These are phyloP conservation scores for Ceratocystis papillata DNA, from an alignment of 2,329 filamentous ascomycete genomes.

Conservation along the genomic window DNA sequence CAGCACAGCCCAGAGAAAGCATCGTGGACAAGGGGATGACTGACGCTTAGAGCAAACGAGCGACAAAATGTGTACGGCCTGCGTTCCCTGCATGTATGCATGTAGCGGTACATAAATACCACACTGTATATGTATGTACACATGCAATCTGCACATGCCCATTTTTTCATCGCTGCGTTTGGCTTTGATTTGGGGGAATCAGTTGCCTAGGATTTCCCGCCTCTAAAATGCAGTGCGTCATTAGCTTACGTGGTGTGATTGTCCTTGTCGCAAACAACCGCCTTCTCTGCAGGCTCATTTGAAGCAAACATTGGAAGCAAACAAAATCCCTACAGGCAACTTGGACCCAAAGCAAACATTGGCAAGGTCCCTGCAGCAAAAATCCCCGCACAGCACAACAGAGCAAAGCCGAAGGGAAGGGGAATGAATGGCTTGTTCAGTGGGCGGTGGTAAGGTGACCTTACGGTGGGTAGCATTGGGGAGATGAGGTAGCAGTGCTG, in stretches of 20 bases:
- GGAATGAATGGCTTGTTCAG: too few species aligned
- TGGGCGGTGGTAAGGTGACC: too few species aligned
- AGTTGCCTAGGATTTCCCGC: background rate
- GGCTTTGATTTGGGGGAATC: background rate
- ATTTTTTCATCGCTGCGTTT: background rate
- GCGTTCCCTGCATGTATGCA: too few species aligned
- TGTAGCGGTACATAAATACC: background rate
- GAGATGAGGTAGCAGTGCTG: background rate
- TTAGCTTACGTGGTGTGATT: background rate
- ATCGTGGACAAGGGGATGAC: too few species aligned
- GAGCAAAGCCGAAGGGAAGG: background rate
- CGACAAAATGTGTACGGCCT: too few species aligned
- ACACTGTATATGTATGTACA: background rate
- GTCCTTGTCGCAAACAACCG: background rate
- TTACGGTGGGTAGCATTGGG: background rate
- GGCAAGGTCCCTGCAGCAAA: background rate
- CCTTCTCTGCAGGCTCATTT: too few species aligned
- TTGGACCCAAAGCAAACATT: conserved; percentile 1
- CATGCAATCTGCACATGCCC: background rate
- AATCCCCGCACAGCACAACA: background rate
- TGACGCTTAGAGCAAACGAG: too few species aligned
- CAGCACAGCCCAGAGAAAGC: too few species aligned
- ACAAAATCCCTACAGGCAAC: background rate
- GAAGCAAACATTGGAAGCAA: conserved; percentile 11
- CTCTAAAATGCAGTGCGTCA: background rate